Base-by-base conservation (phyloP, 129 eudicot species). In the Centella asiatica region DNA sequence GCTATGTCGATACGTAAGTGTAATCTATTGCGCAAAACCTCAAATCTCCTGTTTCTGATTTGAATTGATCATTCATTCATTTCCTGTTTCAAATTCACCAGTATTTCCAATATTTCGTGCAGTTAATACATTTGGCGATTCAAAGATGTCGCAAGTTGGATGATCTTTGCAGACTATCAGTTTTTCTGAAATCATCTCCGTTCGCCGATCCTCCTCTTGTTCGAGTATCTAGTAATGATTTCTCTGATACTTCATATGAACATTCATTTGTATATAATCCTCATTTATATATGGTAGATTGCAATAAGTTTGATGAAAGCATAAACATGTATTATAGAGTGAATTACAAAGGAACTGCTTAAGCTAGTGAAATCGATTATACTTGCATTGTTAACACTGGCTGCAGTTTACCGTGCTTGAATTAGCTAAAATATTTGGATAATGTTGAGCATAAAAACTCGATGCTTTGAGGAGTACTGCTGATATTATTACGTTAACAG, bases 131-230 rank as follows among this genome's bases (percentile, higher is more conserved):
- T 23, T 79, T 71, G 27, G 85, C 98, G 28, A 72, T 87, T 74
- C 94, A 70, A 60, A 60, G 98, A 60, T 92, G 98, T 50, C 98
- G 90, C 48, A 60, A 55, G 44, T 81, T 81, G 13, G 94, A 72
- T 32, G 90, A 77, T 52, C 81, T 80, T 22, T 92, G 98, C 74
- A 75, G 90, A 71, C 75, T 92, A 67, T 72, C 98, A 44, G 82
- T 87, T 36, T 65, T 64, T 56, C 49, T 92, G 25, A 85, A 63
- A 75, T 66, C 70, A 32, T 58, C 65, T 67, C 73, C 77, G 11
- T 42, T 53, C 24, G 59, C 76, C 65, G 17, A 60, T 74, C 77
- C 76, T 64, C 77, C 80, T 19, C 57, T 66, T 18, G 68, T 81
- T 72, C 85, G 74, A 23, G 74, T 90, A 53, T 86, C 97, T 64